A percentile compares a stretch with the other conserved stretches of the same genome.
Evolutionary conservation across 2,329 filamentous ascomycete genomes (phyloP).

Genomic region (Botrytis cinerea): DNA sequence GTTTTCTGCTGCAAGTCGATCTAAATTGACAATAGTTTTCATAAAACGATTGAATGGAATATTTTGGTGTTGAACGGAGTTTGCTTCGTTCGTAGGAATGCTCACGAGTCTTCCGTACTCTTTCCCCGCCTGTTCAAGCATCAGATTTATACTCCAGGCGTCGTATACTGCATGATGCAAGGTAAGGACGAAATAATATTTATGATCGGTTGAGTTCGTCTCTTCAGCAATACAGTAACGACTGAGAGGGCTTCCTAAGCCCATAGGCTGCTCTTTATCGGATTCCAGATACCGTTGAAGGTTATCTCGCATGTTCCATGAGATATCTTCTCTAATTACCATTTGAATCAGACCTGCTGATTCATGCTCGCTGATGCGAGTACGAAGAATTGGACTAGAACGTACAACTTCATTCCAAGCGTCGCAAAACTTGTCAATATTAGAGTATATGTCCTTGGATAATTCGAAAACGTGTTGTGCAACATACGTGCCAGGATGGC

Average conservation of each 20-base stretch:
- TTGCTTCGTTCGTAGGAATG: constrained; percentile 28
- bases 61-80: constrained; percentile 35
- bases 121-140: constrained; percentile 38
- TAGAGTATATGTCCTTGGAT: constrained; percentile 26
- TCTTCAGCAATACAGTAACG: constrained; percentile 15
- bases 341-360: constrained; percentile 31
- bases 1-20: constrained; percentile 45
- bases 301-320: constrained; percentile 27
- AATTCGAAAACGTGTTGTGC: constrained; percentile 35
- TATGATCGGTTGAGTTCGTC: constrained; percentile 26
- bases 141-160: constrained; percentile 52
- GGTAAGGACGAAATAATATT: constrained; percentile 50
- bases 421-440: constrained; percentile 29
- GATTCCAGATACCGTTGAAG: constrained; percentile 28
- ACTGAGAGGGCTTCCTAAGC: constrained; percentile 1
- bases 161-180: constrained; percentile 60
- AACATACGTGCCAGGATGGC: constrained; percentile 42
- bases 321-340: constrained; percentile 25
- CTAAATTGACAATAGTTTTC: constrained; percentile 47
- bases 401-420: constrained; percentile 27
- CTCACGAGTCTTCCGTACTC: constrained; percentile 27
- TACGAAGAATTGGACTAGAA: constrained; percentile 25
- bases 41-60: constrained; percentile 46
- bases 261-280: constrained; percentile 10
- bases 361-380: constrained; percentile 37